Evolutionary conservation across 2,329 filamentous ascomycete genomes (phyloP).

Genomic region (Hypoxylon sp.): DNA sequence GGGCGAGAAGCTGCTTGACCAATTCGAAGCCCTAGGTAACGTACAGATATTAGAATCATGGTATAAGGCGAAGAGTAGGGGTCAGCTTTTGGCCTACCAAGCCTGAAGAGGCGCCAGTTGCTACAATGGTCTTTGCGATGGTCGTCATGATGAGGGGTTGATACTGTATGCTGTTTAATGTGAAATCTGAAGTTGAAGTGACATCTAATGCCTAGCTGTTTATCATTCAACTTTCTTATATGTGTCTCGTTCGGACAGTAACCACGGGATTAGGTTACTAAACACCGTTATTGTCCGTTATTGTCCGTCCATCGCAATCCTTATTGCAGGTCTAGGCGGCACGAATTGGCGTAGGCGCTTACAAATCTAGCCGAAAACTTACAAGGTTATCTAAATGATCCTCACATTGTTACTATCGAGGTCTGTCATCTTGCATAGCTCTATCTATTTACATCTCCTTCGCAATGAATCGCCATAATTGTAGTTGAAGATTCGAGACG

Average conservation of each 20-base stretch:
- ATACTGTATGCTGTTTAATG: not conserved
- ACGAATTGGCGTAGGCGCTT: slow-evolving; percentile 16
- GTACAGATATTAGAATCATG: slow-evolving; percentile 11
- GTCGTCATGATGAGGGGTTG: slow-evolving; percentile 54
- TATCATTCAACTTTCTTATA: slow-evolving; percentile 14
- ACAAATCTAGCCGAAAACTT: slow-evolving; percentile 26
- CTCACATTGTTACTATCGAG: not conserved
- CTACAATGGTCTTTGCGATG: slow-evolving; percentile 65
- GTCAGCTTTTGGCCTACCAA: slow-evolving; percentile 56
- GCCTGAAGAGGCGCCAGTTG: slow-evolving; percentile 66
- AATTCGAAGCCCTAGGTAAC: slow-evolving; percentile 65
- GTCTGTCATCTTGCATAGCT: not conserved
- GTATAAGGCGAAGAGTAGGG: not conserved
- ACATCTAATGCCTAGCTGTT: not conserved
- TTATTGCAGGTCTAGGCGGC: not conserved
- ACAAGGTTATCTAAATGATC: not conserved
- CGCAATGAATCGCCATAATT: not conserved
- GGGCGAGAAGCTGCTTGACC: slow-evolving; percentile 65
- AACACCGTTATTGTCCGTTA: slow-evolving; percentile 28
- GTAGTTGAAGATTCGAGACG: not conserved
- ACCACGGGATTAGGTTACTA: slow-evolving; percentile 31
- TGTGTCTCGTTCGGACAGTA: not conserved
- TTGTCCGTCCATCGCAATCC: slow-evolving; percentile 8
- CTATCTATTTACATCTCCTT: not conserved
- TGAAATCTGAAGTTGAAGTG: slow-evolving; percentile 3